phyloP scores from a whole-genome alignment of 805 yeast genomes.

The Starmerella floricola region DNA sequence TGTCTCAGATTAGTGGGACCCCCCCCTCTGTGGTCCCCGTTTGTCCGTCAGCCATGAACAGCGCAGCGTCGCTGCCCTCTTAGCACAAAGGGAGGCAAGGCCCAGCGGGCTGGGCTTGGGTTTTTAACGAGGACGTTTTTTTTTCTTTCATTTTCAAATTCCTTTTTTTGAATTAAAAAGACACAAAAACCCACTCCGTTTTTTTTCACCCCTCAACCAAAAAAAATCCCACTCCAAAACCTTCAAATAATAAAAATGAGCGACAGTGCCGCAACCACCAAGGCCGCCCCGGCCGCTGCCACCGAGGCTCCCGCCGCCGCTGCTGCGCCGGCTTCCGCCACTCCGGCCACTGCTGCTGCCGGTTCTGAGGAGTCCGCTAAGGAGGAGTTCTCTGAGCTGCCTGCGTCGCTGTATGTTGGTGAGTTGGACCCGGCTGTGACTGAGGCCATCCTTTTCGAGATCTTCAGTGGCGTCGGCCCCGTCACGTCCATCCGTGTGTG shows the following conservation, averaged over 20 bases:
- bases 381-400: slow-evolving; percentile 25
- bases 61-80: too few relatives aligned
- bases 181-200: slow-evolving; percentile 6
- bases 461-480: slow-evolving; percentile 88
- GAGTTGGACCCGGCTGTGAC: slow-evolving; percentile 86
- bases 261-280: slow-evolving; percentile 15
- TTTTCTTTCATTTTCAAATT: not conserved
- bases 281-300: slow-evolving; percentile 9
- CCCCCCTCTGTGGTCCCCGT: too few relatives aligned
- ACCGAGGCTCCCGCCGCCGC: slow-evolving; percentile 6
- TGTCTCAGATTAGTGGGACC: too few relatives aligned
- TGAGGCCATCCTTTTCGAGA: slow-evolving; percentile 88
- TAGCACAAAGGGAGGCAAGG: too few relatives aligned
- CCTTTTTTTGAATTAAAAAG: not conserved
- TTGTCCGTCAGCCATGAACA: too few relatives aligned
- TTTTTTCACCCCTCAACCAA: slow-evolving; percentile 3
- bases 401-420: slow-evolving; percentile 90
- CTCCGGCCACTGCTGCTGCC: slow-evolving; percentile 13
- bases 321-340: slow-evolving; percentile 14
- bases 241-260: slow-evolving; percentile 11
- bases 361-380: slow-evolving; percentile 23
- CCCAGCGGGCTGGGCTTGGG: not conserved
- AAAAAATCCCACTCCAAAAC: slow-evolving; percentile 10
- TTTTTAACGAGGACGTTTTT: not conserved
- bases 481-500: slow-evolving; percentile 96